Percentiles rank a stretch among this genome's conserved stretches.
These are phyloP conservation scores for Talaromyces thailandensis DNA, from an alignment of 495 filamentous ascomycete species.

Conservation along the genomic window DNA sequence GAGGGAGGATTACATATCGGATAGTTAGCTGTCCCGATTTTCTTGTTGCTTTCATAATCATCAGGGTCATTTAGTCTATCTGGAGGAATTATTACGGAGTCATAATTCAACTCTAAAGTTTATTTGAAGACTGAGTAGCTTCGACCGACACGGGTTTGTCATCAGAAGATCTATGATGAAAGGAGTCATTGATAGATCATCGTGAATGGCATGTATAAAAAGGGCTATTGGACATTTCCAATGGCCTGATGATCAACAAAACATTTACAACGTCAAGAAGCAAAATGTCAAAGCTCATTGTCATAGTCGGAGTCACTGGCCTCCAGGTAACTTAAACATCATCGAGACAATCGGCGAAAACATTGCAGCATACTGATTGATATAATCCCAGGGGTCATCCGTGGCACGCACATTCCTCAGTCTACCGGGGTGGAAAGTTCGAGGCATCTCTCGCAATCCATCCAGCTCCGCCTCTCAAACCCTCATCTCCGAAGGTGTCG, in stretches of 20 bases:
- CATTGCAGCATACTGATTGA: not conserved
- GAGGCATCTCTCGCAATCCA: slow-evolving; percentile 32
- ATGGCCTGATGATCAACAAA: not conserved
- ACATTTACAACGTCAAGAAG: not conserved
- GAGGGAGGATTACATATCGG: not conserved
- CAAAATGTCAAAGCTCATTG: slow-evolving; percentile 14
- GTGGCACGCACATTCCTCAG: slow-evolving; percentile 29
- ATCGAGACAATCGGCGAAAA: not conserved
- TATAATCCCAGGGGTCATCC: slow-evolving; percentile 26
- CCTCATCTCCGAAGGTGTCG: slow-evolving; percentile 27
- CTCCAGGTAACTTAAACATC: slow-evolving; percentile 23
- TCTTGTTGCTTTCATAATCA: not conserved
- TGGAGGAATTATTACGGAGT: not conserved
- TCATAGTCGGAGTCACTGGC: slow-evolving; percentile 23
- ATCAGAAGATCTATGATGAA: not conserved
- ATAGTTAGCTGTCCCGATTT: not conserved
- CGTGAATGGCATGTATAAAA: not conserved
- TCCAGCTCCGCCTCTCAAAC: slow-evolving; percentile 27
- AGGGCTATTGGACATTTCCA: not conserved
- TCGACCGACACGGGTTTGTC: not conserved
- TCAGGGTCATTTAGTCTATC: not conserved
- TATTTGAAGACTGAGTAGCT: not conserved
- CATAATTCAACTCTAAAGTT: not conserved
- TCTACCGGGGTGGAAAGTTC: slow-evolving; percentile 28
- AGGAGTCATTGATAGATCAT: not conserved